Evolutionary conservation across 345 rosid species (phyloP).

Genomic region (Abelmoschus esculentus): DNA sequence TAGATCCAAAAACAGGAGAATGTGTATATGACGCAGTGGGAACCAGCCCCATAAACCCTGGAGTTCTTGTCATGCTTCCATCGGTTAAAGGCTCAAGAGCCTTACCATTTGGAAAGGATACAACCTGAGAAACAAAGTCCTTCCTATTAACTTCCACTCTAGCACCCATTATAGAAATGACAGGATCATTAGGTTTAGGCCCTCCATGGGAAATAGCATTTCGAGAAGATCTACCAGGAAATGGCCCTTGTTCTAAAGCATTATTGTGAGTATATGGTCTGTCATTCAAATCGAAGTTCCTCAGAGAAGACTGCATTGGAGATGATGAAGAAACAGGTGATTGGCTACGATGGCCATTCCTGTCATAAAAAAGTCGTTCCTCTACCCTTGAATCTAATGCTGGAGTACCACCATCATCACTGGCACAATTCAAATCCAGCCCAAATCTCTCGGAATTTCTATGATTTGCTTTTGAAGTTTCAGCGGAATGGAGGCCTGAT

Average conservation of each 20-base stretch:
- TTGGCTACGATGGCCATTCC: slow-evolving; percentile 54
- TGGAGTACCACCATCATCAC: slow-evolving; percentile 59
- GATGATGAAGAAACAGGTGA: slow-evolving; percentile 80
- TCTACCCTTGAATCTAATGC: slow-evolving; percentile 43
- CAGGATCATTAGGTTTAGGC: slow-evolving; percentile 47
- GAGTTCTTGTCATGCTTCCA: slow-evolving; percentile 39
- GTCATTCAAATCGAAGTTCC: slow-evolving; percentile 91
- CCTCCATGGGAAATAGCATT: slow-evolving; percentile 32
- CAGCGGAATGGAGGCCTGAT: slow-evolving; percentile 42
- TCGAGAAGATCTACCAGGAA: slow-evolving; percentile 28
- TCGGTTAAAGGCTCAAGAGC: slow-evolving; percentile 38
- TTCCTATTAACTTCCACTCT: slow-evolving; percentile 57
- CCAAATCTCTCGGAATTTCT: slow-evolving; percentile 52
- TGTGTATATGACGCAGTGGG: slow-evolving; percentile 46
- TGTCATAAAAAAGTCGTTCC: slow-evolving; percentile 36
- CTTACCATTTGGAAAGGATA: slow-evolving; percentile 56
- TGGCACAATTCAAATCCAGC: slow-evolving; percentile 69
- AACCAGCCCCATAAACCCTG: slow-evolving; percentile 48
- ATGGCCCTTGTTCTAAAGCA: slow-evolving; percentile 42
- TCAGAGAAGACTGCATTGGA: slow-evolving; percentile 48
- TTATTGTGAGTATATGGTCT: slow-evolving; percentile 45
- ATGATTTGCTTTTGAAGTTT: slow-evolving; percentile 57
- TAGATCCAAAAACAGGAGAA: slow-evolving; percentile 53
- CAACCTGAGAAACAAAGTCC: slow-evolving; percentile 36
- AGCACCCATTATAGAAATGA: slow-evolving; percentile 64